Conservation (phyloP, 176 grass and related monocot species). For the Metroxylon sagu region DNA sequence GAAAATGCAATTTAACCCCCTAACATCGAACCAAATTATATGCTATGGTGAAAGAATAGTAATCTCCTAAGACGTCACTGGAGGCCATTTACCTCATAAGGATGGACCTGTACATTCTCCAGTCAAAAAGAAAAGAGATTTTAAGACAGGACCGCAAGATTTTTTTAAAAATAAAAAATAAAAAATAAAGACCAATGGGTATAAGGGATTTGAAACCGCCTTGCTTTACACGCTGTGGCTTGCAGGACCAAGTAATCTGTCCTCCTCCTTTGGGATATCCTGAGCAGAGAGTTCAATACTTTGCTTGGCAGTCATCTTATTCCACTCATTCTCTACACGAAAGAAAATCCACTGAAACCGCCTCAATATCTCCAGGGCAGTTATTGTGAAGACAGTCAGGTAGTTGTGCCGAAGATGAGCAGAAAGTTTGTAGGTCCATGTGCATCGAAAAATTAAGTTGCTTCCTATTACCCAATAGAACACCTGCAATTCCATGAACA, state of each 20-base stretch:
- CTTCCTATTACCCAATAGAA: constrained; percentile 85
- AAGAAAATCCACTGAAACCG: constrained; percentile 98
- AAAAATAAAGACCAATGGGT: too few relatives aligned
- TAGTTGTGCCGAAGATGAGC: constrained; percentile 98
- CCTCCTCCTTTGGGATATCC: constrained; percentile 46
- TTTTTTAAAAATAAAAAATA: too few relatives aligned
- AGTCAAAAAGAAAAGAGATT: too few relatives aligned
- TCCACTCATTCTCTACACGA: constrained; percentile 97
- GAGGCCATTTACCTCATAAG: too few relatives aligned
- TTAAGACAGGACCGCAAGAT: too few relatives aligned
- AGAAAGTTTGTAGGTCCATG: constrained; percentile 97
- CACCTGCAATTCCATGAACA: constrained; percentile 33
- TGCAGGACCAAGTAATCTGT: constrained; percentile 55
- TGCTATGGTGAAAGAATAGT: too few relatives aligned
- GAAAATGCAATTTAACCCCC: too few relatives aligned
- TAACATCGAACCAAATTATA: too few relatives aligned
- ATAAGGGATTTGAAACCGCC: too few relatives aligned
- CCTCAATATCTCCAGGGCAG: constrained; percentile 69
- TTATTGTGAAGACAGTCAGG: constrained; percentile 76
- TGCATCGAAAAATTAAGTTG: constrained; percentile 86
- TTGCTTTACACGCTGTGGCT: constrained; percentile 22
- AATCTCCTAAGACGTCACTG: too few relatives aligned
- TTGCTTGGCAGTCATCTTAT: constrained; percentile 76
- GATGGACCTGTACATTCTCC: too few relatives aligned
- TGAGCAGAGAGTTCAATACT: constrained; percentile 58